These are phyloP conservation scores for Neoboletus brunneissimus DNA, from an alignment of 768 basidiomycete species.

Conservation along the genomic window DNA sequence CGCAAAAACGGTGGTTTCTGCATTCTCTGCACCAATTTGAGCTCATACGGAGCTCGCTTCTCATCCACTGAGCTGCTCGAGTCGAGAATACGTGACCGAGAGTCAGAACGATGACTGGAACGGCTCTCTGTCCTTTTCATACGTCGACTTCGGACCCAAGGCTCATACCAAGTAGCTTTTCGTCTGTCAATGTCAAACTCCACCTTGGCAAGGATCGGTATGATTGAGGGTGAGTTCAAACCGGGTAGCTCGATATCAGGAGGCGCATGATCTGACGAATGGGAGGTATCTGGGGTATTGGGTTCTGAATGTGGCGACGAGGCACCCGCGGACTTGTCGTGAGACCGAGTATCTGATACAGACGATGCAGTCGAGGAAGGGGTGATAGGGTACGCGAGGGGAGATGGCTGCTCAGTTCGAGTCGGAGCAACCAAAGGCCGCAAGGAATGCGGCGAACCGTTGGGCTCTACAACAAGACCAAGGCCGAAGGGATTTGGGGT, in stretches of 20 bases:
- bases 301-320: constrained; percentile 45
- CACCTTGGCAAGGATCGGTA: constrained; percentile 88
- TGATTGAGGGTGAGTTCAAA: constrained; percentile 57
- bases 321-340: constrained; percentile 47
- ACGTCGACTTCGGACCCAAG: constrained; percentile 69
- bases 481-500: constrained; percentile 43
- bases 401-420: constrained; percentile 38
- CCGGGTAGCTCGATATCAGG: constrained; percentile 65
- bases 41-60: constrained; percentile 42
- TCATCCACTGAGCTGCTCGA: constrained; percentile 25
- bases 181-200: constrained; percentile 90
- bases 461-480: constrained; percentile 41
- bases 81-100: constrained; percentile 21
- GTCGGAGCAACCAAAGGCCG: constrained; percentile 49
- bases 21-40: constrained; percentile 51
- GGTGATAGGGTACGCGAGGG: constrained; percentile 32
- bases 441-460: constrained; percentile 30
- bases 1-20: constrained; percentile 38
- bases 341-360: constrained; percentile 45
- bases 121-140: constrained; percentile 52
- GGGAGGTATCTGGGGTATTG: constrained; percentile 56
- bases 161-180: constrained; percentile 82
- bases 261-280: constrained; percentile 35
- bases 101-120: constrained; percentile 26
- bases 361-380: constrained; percentile 52